These are phyloP conservation scores for Lasiodiplodia theobromae DNA, from an alignment of 2,329 filamentous ascomycete species.

Conservation along the genomic window DNA sequence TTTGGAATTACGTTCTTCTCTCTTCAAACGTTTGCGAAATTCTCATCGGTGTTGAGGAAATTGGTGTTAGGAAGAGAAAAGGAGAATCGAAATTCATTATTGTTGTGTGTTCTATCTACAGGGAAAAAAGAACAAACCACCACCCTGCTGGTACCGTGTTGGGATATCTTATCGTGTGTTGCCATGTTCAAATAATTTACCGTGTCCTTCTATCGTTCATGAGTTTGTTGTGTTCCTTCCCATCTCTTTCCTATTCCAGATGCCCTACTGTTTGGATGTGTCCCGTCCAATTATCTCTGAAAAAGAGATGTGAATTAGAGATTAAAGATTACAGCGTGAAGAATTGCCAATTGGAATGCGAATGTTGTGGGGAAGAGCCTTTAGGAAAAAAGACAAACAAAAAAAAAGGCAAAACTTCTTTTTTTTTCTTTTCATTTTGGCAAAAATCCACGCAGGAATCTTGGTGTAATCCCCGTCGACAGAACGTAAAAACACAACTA, in stretches of 20 bases:
- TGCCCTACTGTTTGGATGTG: neutral
- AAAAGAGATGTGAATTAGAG: neutral
- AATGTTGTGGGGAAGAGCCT: neutral
- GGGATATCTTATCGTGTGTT: neutral
- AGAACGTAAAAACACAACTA: constrained; percentile 11
- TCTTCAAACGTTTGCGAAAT: too few species aligned
- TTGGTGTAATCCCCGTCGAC: constrained; percentile 1
- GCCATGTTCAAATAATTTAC: neutral
- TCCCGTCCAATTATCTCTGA: neutral
- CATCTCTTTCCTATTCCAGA: neutral
- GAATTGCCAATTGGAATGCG: neutral
- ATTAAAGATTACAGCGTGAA: constrained; percentile 9
- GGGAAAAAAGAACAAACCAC: too few species aligned
- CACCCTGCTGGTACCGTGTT: neutral
- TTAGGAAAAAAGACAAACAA: neutral
- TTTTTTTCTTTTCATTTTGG: constrained; percentile 18
- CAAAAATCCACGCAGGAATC: constrained; percentile 11
- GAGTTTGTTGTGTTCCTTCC: neutral
- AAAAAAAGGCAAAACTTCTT: constrained; percentile 12
- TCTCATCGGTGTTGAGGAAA: too few species aligned
- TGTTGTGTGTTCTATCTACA: too few species aligned
- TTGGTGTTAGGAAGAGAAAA: too few species aligned
- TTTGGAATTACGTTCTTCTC: too few species aligned
- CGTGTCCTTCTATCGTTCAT: neutral
- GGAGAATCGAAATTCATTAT: too few species aligned